phyloP scores from a whole-genome alignment of 1,139 yeast species.

The Kodamaea sp. region DNA sequence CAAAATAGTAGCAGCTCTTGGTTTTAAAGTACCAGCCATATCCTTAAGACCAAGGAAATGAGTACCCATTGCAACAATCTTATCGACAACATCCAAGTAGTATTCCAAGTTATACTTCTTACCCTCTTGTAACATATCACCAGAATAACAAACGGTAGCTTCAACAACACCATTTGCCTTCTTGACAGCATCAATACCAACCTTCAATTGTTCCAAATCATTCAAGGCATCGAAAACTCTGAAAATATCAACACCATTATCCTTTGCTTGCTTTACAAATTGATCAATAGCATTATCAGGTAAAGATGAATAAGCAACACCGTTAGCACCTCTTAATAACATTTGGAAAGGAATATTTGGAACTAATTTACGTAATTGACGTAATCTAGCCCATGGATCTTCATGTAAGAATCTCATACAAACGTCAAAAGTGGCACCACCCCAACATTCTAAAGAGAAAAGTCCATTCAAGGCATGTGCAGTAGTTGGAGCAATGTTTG shows the following conservation, averaged over 20 bases:
- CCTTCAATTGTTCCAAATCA: conserved; percentile 93
- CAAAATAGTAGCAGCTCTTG: conserved; percentile 82
- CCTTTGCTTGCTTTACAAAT: conserved; percentile 90
- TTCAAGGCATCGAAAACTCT: conserved; percentile 97
- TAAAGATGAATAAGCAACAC: conserved; percentile 94
- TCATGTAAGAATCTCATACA: conserved; percentile 97
- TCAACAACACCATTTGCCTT: conserved; percentile 99
- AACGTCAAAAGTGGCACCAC: conserved; percentile 99
- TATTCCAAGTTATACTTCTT: conserved; percentile 94
- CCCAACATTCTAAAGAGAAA: conserved; percentile 98
- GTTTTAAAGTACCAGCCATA: conserved; percentile 99
- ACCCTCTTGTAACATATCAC: conserved; percentile 94
- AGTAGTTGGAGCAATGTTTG: conserved; percentile 90
- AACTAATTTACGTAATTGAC: conserved; percentile 80
- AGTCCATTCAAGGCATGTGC: conserved; percentile 88
- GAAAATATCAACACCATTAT: conserved; percentile 94
- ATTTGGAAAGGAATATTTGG: conserved; percentile 99
- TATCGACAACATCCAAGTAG: conserved; percentile 76
- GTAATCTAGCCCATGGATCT: conserved; percentile 97
- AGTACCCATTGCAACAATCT: conserved; percentile 90
- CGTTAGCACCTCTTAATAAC: conserved; percentile 98
- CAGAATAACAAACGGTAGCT: conserved; percentile 97
- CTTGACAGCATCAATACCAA: conserved; percentile 96
- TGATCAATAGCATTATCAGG: conserved; percentile 99
- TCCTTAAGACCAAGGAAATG: conserved; percentile 96